A percentile compares a stretch with the other conserved stretches of the same genome.
Evolutionary conservation across 352 stramenopile species (phyloP).

Genomic region (Pythium oligandrum): DNA sequence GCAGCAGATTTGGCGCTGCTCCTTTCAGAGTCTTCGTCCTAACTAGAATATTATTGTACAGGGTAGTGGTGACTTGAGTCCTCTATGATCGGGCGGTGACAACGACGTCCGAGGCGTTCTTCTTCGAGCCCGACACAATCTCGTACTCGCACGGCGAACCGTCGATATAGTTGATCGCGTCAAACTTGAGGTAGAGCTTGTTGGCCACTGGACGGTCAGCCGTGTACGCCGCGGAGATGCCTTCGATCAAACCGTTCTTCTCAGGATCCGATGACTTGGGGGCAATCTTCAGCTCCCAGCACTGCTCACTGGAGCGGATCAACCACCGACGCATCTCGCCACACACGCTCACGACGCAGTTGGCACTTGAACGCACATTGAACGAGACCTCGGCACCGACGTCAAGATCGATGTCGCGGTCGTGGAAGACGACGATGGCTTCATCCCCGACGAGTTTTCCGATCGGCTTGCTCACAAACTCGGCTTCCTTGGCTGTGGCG

Average conservation of each 20-base stretch:
- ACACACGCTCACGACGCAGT: constrained; percentile 77
- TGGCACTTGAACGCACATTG: constrained; percentile 54
- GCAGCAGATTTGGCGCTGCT: too few species aligned
- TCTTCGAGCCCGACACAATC: constrained; percentile 63
- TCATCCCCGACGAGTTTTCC: constrained; percentile 60
- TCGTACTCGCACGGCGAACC: constrained; percentile 61
- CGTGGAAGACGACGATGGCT: constrained; percentile 68
- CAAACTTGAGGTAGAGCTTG: constrained; percentile 79
- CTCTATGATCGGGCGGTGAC: too few species aligned
- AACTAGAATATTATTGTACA: too few species aligned
- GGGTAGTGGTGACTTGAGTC: too few species aligned
- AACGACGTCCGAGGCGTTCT: constrained; percentile 14
- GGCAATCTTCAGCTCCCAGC: constrained; percentile 68
- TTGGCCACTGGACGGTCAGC: constrained; percentile 38
- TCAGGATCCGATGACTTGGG: constrained; percentile 44
- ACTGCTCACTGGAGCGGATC: constrained; percentile 53
- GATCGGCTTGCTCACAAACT: constrained; percentile 26
- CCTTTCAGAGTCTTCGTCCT: too few species aligned
- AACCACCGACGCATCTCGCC: constrained; percentile 60
- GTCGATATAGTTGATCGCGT: constrained; percentile 73
- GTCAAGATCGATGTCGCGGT: constrained; percentile 28
- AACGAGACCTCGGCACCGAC: constrained; percentile 59
- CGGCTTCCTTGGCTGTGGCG: constrained; percentile 16
- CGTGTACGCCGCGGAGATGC: constrained; percentile 64
- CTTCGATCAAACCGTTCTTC: constrained; percentile 60